Evolutionary conservation across 306 rosid genomes (phyloP).

Genomic region (Glycyrrhiza uralensis): DNA sequence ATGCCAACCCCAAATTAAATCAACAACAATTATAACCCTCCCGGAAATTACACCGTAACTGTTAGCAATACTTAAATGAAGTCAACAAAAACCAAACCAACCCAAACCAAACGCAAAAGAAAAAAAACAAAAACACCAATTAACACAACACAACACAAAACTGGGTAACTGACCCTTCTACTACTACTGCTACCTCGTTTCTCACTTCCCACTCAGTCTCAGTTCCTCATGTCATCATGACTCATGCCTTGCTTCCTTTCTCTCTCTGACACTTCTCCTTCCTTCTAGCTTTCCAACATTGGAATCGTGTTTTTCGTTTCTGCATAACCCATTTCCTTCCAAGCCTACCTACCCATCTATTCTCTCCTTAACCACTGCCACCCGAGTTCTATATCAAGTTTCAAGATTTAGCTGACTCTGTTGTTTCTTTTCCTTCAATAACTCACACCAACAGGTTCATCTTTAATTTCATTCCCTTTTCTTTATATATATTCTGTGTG

Average conservation of each 20-base stretch:
- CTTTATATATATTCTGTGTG: background rate
- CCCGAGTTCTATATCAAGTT: conserved; percentile 12
- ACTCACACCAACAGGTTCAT: conserved; percentile 4
- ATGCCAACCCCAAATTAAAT: too few relatives aligned
- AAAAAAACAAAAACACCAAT: background rate
- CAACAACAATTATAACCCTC: too few relatives aligned
- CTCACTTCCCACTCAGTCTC: too few relatives aligned
- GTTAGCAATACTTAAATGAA: too few relatives aligned
- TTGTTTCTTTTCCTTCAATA: background rate
- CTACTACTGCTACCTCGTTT: background rate
- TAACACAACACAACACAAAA: too few relatives aligned
- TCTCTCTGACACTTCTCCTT: background rate
- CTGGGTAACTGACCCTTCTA: too few relatives aligned
- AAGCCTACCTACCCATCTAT: background rate
- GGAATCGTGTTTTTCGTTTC: conserved; percentile 1
- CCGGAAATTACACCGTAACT: too few relatives aligned
- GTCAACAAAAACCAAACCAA: too few relatives aligned
- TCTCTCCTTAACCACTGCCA: background rate
- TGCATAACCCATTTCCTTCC: background rate
- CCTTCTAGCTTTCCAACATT: background rate
- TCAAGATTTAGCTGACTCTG: background rate
- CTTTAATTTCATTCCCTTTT: background rate
- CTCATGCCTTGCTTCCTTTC: background rate
- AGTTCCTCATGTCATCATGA: background rate
- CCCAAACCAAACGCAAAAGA: background rate